phyloP scores from a whole-genome alignment of 1,284 basidiomycete genomes.

The Ceratobasidium sp. region DNA sequence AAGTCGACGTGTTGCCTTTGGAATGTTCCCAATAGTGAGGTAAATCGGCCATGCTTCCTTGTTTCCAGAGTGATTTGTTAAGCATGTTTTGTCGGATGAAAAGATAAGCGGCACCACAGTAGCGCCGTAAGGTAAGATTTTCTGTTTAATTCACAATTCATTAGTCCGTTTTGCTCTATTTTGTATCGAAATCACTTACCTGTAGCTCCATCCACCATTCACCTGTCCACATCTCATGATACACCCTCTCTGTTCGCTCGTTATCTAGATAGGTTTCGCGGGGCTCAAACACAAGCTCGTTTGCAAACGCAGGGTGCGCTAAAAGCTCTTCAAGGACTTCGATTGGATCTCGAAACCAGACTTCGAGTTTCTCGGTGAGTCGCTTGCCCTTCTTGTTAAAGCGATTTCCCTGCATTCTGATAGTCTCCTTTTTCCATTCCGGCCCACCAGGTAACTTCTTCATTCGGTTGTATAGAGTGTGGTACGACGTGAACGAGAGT shows the following conservation, averaged over 20 bases:
- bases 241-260: neutral
- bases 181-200: too few species aligned
- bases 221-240: conserved; percentile 2
- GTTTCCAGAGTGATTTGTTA: conserved; percentile 24
- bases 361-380: conserved; percentile 52
- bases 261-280: neutral
- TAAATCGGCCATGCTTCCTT: conserved; percentile 41
- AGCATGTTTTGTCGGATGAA: conserved; percentile 37
- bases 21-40: conserved; percentile 44
- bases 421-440: conserved; percentile 51
- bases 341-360: conserved; percentile 56
- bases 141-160: neutral
- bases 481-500: conserved; percentile 50
- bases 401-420: conserved; percentile 52
- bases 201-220: neutral
- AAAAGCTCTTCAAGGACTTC: conserved; percentile 57
- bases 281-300: neutral
- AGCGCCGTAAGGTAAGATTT: neutral
- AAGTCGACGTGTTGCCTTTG: conserved; percentile 31
- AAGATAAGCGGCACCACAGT: conserved; percentile 40
- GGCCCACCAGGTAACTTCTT: conserved; percentile 51
- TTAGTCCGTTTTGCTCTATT: too few species aligned
- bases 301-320: neutral
- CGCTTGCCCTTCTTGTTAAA: conserved; percentile 48
- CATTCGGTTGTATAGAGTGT: conserved; percentile 50